Evolutionary conservation across 495 filamentous ascomycete species (phyloP), one percentile per base, ranked within the genome.

Genomic region (Pseudevernia furfuracea): DNA sequence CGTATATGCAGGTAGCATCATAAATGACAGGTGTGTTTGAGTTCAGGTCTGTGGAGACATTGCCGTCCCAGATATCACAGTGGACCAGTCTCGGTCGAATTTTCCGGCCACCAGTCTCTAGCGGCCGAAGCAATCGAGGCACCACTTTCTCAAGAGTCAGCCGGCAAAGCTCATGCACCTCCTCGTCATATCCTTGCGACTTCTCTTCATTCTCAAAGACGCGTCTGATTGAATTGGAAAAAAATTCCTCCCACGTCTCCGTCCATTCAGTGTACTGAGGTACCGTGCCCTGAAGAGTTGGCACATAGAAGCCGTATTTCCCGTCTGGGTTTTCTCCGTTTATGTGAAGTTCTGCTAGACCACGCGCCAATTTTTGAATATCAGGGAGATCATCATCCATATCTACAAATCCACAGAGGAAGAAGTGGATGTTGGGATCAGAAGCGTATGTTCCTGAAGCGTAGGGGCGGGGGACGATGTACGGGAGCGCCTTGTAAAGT

Each of bases 21-120:
- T 79, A 83, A 28, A 83, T 67, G 3, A 79, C 37, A n/a, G 68
- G 62, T 21, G 69, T 63, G 0, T 70, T 73, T 2, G 68, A 78
- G 1, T 67, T 49, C 0, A 52, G 23, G 62, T 80, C 71, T 10
- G 73, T 63, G 0, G 71, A 76, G 8, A 72, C 68, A 66, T 82
- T 83, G 25, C 69, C 78, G 53, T 81, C 71, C 80, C 79, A 81
- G 9, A 80, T 65, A 66, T 81, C 77, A 11, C 79, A 79, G 60
- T 82, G 80, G 2, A 81, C 71, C 2, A 82, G 69, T 12, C 69
- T 71, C 7, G 81, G 79, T 48, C 72, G 69, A 38, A 83, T 63
- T 0, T 6, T 66, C 49, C 75, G 69, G 3, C 76, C 77, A 4
- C 75, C 72, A 5, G 68, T 75, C 55, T 81, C 72, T 0, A 83